Evolutionary conservation across 2,329 filamentous ascomycete species (phyloP), one percentile per base, ranked within the genome.

Genomic region (Decorospora gaudefroyi): DNA sequence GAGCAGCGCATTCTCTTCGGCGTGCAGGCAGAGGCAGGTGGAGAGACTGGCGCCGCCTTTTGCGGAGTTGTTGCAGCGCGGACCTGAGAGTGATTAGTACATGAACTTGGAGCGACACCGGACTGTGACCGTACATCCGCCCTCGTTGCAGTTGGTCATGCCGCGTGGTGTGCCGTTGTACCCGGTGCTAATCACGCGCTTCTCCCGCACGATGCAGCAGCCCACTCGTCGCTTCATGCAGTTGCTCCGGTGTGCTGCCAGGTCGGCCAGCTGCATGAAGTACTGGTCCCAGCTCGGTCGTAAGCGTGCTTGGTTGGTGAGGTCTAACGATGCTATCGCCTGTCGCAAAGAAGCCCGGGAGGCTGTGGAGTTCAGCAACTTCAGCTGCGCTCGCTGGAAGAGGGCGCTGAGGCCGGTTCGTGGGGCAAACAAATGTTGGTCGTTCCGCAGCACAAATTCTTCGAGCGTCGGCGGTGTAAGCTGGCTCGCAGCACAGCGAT

Each of bases 211-310:
- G 7, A 99, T 79, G 5, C 97, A 93, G 72, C 91, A 96, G 6
- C 93, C 93, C 1, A 99, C 93, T 54, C 92, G 84, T 19, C 93
- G 82, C 74, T 97, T 96, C 93, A 99, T 99, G 76, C 93, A 99
- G 72, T 99, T 99, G 65, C 86, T 90, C 53, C 93, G 82, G 58
- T 90, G 87, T 0, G 92, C 88, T 6, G 93, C 93, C 33, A 99
- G 82, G 22, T 88, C 90, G 4, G 93, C 91, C n/a, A 99, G 78
- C 27, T 88, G 84, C 93, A 99, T 99, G 68, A 99, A 99, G 75
- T 99, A 99, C 62, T 88, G 85, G 72, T 99, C 93, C 93, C 93
- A 99, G 34, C 83, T 85, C 1, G 93, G 93, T 1, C 93, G 84
- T 23, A 99, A 78, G 2, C 93, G 86, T 59, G 87, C 81, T 22